Evolutionary conservation across 768 basidiomycete species (phyloP), one percentile per base, ranked within the genome.

Genomic region (Lactarius indigo): DNA sequence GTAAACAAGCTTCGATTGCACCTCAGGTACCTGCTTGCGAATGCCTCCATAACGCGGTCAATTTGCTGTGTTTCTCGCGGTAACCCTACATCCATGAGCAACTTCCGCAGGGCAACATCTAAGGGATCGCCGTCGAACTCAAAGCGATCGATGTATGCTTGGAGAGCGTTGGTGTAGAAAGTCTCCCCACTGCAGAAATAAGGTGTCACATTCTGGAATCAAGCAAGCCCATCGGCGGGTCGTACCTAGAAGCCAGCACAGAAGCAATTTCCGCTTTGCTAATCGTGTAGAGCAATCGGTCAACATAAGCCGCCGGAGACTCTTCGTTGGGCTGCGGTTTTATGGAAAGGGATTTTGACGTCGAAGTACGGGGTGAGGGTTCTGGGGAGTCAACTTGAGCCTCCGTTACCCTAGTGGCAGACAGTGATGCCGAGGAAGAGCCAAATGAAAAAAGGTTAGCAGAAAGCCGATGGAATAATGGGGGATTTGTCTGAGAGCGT

Each of bases 41-140:
- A 99, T 0, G 93, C 92, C 77, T 98, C 95, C 73, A 99, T 93
- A 57, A 98, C 93, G 64, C 97, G 84, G 77, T 99, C 97, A 66
- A 99, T 99, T 76, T 98, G 96, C 75, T 99, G 97, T 2, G 97
- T 98, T 80, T 99, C 97, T 63, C 89, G 84, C 3, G 97, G 97
- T 31, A 99, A 83, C 44, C 91, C 87, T 28, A 97, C 86, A 71
- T 95, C 87, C 91, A 97, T 94, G 41, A 99, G 82, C 57, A 99
- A 75, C 73, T 87, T 88, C 47, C 97, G 89, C 50, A 99, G 79
- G 23, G 97, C 92, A 35, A 98, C 86, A 74, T 99, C 97, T 39
- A 99, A 82, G 12, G 97, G 90, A 71, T 94, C 87, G 56, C 84
- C 80, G 20, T 76, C 75, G 73, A 98, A 97, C 69, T 89, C 83